Base-by-base conservation (phyloP, 2,329 filamentous ascomycete species). In the Tolypocladium paradoxum region DNA sequence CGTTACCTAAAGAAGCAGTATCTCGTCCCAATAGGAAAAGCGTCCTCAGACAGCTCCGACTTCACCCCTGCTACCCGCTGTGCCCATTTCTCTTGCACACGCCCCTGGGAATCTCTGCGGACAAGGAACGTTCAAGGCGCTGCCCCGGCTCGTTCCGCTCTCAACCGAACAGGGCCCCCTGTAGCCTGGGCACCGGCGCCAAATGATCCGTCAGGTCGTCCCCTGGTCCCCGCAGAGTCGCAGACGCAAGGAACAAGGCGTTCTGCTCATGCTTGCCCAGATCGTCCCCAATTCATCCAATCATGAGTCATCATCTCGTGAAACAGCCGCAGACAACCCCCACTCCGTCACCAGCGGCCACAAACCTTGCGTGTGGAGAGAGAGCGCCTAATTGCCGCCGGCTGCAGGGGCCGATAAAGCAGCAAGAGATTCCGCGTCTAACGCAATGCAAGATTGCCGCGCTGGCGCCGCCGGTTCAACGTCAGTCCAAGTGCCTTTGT, bases 261-360 rank as follows among this genome's bases (percentile, higher is more conserved):
- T 77, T 72, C 70, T 47, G 71, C 74, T 72, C 73, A 68, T 58
- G 22, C 61, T 60, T 65, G 60, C 58, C 60, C 61, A 66, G 63
- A 63, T 64, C 62, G 57, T 64, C 64, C 57, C 54, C 52, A 50
- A 51, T 60, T 45, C 60, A 60, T 71, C 77, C 77, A 81, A 80
- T 81, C 76, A 80, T 75, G 70, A 71, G 61, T 73, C 75, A 68
- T 77, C 69, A 70, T 60, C 64, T 71, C 70, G 67, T 76, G 68
- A 71, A 73, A 73, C 66, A 69, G 60, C 64, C 66, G 63, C 66
- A 66, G 55, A 55, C 55, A 57, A 56, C 57, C 60, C 61, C 64
- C 59, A 57, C 55, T 57, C 59, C 54, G 57, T 62, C 52, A 51
- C 58, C 56, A 57, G 58, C 53, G 58, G 58, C 60, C 59, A 59